Percentiles rank a stretch among this genome's conserved stretches.
phyloP scores from a whole-genome alignment of 441 rosid genomes.

The Euphorbia celastroides region DNA sequence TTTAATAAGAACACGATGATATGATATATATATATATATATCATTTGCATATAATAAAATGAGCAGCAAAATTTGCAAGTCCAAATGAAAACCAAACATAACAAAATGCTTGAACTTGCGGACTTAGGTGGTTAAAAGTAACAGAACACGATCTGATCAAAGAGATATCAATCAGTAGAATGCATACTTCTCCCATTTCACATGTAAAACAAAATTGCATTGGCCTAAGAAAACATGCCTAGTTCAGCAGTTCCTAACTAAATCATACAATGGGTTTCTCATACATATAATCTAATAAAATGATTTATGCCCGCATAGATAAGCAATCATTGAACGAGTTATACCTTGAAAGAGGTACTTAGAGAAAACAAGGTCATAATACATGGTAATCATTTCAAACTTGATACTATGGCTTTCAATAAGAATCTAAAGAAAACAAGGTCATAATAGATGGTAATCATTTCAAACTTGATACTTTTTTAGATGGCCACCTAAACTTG shows the following conservation, averaged over 20 bases:
- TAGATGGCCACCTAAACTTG: no score
- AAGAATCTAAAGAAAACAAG: constrained; percentile 5
- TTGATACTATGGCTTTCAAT: constrained; percentile 60
- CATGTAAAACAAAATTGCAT: neutral
- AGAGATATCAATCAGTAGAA: neutral
- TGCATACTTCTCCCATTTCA: neutral
- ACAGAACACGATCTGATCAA: neutral
- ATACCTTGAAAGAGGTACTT: constrained; percentile 90
- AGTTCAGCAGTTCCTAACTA: neutral
- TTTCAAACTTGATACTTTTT: no score
- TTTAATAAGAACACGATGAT: neutral
- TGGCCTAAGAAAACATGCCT: neutral
- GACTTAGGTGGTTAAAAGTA: no score
- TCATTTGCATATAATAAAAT: no score
- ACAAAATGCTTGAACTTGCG: neutral
- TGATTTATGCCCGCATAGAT: no score
- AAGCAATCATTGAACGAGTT: neutral
- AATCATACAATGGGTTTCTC: neutral
- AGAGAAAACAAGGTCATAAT: no score
- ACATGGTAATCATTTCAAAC: constrained; percentile 78
- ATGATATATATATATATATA: neutral
- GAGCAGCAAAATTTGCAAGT: no score
- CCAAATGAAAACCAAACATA: neutral
- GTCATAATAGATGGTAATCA: no score
- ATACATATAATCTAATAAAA: neutral